phyloP scores from a whole-genome alignment of 2,329 filamentous ascomycete genomes.

The Cytospora mali region DNA sequence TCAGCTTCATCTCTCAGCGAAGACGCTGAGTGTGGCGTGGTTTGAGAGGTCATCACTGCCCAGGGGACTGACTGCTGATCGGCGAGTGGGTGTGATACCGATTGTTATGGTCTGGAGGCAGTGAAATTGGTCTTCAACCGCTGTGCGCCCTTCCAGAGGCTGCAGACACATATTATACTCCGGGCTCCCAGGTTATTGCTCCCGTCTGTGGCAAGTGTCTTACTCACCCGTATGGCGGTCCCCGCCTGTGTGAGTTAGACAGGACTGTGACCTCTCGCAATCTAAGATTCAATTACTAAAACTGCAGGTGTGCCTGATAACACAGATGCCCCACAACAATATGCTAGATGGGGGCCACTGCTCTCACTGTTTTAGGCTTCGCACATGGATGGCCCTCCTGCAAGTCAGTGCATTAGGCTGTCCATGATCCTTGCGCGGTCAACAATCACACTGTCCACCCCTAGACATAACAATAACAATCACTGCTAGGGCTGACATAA shows the following conservation, averaged over 20 bases:
- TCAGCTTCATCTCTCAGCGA: constrained; percentile 15
- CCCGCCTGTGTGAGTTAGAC: background rate
- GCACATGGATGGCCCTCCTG: constrained; percentile 1
- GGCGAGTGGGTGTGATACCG: background rate
- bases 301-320: constrained; percentile 1
- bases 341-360: background rate
- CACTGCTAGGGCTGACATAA: background rate
- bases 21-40: constrained; percentile 1
- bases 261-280: background rate
- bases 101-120: background rate
- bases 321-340: background rate
- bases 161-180: background rate
- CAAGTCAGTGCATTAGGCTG: constrained; percentile 1
- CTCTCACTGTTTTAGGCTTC: background rate
- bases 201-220: background rate
- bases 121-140: background rate
- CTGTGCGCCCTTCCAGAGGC: background rate
- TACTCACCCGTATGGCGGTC: background rate
- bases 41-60: constrained; percentile 8
- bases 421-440: constrained; percentile 1
- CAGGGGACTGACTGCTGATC: no score
- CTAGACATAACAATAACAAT: background rate
- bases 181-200: background rate
- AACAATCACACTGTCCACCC: background rate
- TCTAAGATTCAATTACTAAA: background rate